Base-by-base conservation (phyloP, 2,329 filamentous ascomycete genomes). In the Pseudophaeomoniella oleicola region DNA sequence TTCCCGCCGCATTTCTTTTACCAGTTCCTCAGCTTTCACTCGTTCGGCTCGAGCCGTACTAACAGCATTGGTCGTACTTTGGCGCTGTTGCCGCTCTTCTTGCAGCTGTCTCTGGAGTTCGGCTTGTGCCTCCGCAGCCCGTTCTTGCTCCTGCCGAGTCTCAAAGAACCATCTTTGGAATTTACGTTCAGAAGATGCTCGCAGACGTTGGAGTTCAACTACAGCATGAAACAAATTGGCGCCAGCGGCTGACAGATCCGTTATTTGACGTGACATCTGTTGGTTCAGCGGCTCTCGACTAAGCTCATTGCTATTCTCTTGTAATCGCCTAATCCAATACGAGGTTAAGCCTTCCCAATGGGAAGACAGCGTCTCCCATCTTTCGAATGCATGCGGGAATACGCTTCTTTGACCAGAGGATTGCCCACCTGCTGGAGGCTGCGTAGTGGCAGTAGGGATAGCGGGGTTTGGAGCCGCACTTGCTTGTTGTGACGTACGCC, bases 111-210 rank as follows among this genome's bases (percentile, higher is more conserved):
- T 67, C 50, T 92, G 79, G n/a, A 94, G 62, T 52, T 87, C 75
- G 3, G 76, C 86, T 39, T 85, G 82, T 27, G 81, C 68, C 58
- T 96, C 90, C 46, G 83, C 80, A 35, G 78, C 72, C 17, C 81
- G 77, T 61, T 96, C 90, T 45, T 93, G 75, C 46, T 96, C 87
- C 19, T 79, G 72, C 36, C 87, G 72, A 5, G 87, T 94, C 55
- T 98, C 90, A 48, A 93, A 94, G 60, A 96, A 96, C 90, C 90
- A 98, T 35, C 90, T 75, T 59, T 98, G 90, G 50, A 98, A 98
- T 55, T 96, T 96, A 44, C 90, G 78, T 58, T 98, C 90, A 0
- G 88, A 96, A 38, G 86, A 94, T 27, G 90, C 90, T 31, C 90
- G 81, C 16, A 98, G 68, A 18, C 90, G 78, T 56, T 98, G 90